Evolutionary conservation across 1,139 yeast species (phyloP).

Genomic region (Eremothecium coryli): DNA sequence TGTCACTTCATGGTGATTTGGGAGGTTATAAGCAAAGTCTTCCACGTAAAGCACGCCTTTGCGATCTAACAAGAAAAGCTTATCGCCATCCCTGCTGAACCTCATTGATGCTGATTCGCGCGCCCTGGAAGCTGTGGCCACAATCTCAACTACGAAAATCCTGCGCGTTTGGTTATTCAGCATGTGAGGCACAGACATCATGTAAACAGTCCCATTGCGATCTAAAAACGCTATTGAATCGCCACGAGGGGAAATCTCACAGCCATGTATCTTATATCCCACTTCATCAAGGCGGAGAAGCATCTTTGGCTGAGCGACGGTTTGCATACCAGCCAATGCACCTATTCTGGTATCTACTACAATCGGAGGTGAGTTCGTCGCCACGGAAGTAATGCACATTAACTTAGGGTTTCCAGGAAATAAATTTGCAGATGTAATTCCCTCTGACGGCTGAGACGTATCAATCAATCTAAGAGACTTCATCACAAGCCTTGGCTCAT

Average conservation of each 20-base stretch:
- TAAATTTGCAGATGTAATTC: constrained; percentile 75
- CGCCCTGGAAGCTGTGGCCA: constrained; percentile 58
- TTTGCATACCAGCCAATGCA: constrained; percentile 33
- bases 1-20: constrained; percentile 68
- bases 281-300: constrained; percentile 60
- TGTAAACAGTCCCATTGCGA: constrained; percentile 63
- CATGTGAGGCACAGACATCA: constrained; percentile 56
- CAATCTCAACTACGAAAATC: constrained; percentile 68
- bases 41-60: constrained; percentile 70
- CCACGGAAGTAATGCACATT: constrained; percentile 52
- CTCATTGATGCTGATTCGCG: constrained; percentile 66
- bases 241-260: constrained; percentile 74
- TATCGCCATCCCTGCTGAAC: constrained; percentile 76
- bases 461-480: constrained; percentile 53
- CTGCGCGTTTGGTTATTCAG: constrained; percentile 46
- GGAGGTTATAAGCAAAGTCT: constrained; percentile 82
- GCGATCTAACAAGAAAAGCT: constrained; percentile 65
- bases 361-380: constrained; percentile 52
- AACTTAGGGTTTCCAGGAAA: constrained; percentile 48
- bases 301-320: constrained; percentile 47
- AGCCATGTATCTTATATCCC: constrained; percentile 68
- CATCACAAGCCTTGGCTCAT: constrained; percentile 63
- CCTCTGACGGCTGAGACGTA: constrained; percentile 68
- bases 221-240: constrained; percentile 77
- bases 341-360: constrained; percentile 48